phyloP scores from a whole-genome alignment of 1,284 basidiomycete genomes.

The Coniophora puteana region DNA sequence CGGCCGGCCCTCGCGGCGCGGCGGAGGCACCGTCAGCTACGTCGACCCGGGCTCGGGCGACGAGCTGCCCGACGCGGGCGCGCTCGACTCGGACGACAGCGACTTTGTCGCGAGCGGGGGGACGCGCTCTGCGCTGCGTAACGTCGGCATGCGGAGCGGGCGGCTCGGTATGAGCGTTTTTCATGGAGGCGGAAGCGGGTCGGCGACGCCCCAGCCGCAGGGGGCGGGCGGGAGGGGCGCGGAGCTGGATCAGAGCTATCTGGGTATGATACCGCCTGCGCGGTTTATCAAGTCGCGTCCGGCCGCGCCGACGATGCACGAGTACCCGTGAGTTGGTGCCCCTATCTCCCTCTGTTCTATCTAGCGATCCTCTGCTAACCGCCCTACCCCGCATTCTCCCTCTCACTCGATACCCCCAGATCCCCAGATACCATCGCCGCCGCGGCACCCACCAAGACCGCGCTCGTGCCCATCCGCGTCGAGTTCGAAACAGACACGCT shows the following conservation, averaged over 20 bases:
- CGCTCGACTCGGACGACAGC: conserved; percentile 73
- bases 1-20: conserved; percentile 47
- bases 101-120: conserved; percentile 57
- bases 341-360: neutral
- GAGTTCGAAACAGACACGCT: conserved; percentile 93
- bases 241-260: conserved; percentile 82
- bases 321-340: conserved; percentile 55
- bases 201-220: conserved; percentile 30
- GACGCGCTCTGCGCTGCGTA: conserved; percentile 40
- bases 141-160: conserved; percentile 33
- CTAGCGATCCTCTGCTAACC: neutral
- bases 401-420: conserved; percentile 36
- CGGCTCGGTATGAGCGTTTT: conserved; percentile 31
- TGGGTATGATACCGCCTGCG: conserved; percentile 83
- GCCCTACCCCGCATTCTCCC: no score
- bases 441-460: conserved; percentile 62
- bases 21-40: conserved; percentile 79
- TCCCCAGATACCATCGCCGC: conserved; percentile 60
- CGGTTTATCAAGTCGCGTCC: conserved; percentile 68
- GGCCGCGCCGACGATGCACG: conserved; percentile 60
- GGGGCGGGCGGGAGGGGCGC: conserved; percentile 37
- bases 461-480: conserved; percentile 89
- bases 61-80: conserved; percentile 74
- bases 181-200: conserved; percentile 30
- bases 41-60: conserved; percentile 84